A percentile compares a stretch with the other conserved stretches of the same genome.
Conservation (phyloP, 805 yeast genomes). For the Saccharomycopsis sp. region DNA sequence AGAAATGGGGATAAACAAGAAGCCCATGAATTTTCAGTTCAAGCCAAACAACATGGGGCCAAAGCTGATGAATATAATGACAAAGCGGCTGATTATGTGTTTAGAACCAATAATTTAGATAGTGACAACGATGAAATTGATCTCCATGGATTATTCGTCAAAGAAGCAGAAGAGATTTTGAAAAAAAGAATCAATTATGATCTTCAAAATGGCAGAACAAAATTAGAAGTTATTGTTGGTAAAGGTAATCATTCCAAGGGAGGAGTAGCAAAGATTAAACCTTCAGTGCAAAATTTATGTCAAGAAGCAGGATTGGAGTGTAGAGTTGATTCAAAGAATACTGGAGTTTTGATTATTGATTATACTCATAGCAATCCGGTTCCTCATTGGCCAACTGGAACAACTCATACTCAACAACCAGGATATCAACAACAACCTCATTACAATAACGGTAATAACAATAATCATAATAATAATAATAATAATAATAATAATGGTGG, state of each 20-base stretch:
- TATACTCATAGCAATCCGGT: conserved; percentile 18
- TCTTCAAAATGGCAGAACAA: conserved; percentile 42
- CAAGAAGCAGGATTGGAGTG: conserved; percentile 49
- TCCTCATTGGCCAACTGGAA: conserved; percentile 18
- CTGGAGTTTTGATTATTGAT: conserved; percentile 66
- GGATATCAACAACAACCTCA: conserved; percentile 21
- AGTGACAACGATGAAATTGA: conserved; percentile 83
- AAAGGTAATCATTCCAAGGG: conserved; percentile 78
- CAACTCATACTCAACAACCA: conserved; percentile 23
- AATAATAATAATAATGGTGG: conserved; percentile 19
- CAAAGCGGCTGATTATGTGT: conserved; percentile 85
- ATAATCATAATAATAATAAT: conserved; percentile 21
- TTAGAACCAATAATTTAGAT: conserved; percentile 79
- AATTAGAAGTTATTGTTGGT: conserved; percentile 79
- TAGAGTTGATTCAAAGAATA: conserved; percentile 56
- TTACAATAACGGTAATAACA: conserved; percentile 19
- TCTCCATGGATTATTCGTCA: conserved; percentile 82
- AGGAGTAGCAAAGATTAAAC: conserved; percentile 81
- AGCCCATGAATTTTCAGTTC: conserved; percentile 65
- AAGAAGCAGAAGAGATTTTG: conserved; percentile 74
- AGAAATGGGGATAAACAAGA: conserved; percentile 57
- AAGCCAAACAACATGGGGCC: conserved; percentile 47
- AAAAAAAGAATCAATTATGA: conserved; percentile 65
- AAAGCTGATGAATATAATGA: conserved; percentile 62
- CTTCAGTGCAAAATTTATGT: conserved; percentile 78